Percentiles rank a stretch among this genome's conserved stretches.
phyloP scores from a whole-genome alignment of 192 early-diverging fungal species.

The Backusella australiensis region DNA sequence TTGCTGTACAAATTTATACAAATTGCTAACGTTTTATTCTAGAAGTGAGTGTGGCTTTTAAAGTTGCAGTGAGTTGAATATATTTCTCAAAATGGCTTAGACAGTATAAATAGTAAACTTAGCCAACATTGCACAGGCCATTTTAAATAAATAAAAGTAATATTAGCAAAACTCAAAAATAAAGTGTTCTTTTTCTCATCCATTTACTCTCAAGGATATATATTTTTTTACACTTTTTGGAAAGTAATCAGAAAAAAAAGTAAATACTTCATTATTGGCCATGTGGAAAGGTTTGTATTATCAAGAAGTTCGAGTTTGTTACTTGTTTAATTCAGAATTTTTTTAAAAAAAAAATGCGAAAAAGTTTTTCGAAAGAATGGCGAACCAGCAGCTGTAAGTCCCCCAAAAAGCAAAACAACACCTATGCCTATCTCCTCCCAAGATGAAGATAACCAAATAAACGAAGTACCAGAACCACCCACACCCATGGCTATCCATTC shows the following conservation, averaged over 20 bases:
- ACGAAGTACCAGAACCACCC: too few species aligned
- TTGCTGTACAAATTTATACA: too few species aligned
- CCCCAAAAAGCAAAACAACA: too few species aligned
- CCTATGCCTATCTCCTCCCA: too few species aligned
- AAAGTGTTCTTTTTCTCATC: background rate
- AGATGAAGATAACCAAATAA: too few species aligned
- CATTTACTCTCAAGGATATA: background rate
- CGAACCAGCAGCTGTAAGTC: too few species aligned
- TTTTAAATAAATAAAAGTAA: background rate
- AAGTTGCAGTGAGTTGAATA: background rate
- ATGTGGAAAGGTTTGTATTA: background rate
- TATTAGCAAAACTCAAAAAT: background rate
- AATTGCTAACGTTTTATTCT: too few species aligned
- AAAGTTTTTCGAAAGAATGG: too few species aligned
- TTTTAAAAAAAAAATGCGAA: background rate
- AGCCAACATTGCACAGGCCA: background rate
- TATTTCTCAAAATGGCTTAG: background rate
- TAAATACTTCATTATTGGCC: background rate
- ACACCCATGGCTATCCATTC: too few species aligned
- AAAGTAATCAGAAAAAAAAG: background rate
- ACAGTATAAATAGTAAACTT: background rate
- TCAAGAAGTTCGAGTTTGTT: background rate
- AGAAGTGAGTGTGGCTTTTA: background rate
- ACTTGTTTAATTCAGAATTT: background rate
- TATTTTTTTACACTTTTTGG: background rate